Evolutionary conservation across 2,329 filamentous ascomycete genomes (phyloP).

Genomic region (Anisogramma anomala): DNA sequence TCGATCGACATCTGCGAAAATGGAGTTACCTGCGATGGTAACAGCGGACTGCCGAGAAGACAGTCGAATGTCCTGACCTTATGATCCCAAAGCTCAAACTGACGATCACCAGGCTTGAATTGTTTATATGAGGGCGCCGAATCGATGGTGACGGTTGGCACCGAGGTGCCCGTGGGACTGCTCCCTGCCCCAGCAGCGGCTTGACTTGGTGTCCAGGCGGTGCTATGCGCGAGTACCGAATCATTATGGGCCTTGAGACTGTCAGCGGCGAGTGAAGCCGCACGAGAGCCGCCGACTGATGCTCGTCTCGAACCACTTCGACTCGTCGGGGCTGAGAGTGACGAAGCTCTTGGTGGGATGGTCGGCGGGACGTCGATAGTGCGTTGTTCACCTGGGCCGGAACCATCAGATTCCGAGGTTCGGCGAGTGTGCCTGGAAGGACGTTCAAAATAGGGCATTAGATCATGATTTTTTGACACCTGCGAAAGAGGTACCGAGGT

Average conservation of each 20-base stretch:
- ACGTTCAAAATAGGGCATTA: slow-evolving; percentile 31
- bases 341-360: slow-evolving; percentile 46
- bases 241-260: slow-evolving; percentile 45
- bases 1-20: slow-evolving; percentile 52
- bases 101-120: slow-evolving; percentile 22
- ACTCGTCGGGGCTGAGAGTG: slow-evolving; percentile 51
- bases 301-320: slow-evolving; percentile 20
- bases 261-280: slow-evolving; percentile 45
- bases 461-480: slow-evolving; percentile 30
- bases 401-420: slow-evolving; percentile 37
- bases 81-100: not conserved
- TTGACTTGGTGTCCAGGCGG: slow-evolving; percentile 16
- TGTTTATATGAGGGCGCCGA: slow-evolving; percentile 25
- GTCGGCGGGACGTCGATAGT: slow-evolving; percentile 50
- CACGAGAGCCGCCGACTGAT: slow-evolving; percentile 34
- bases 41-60: slow-evolving; percentile 36
- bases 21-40: slow-evolving; percentile 47
- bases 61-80: slow-evolving; percentile 26
- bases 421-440: slow-evolving; percentile 30
- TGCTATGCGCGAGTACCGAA: slow-evolving; percentile 9
- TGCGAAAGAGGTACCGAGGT: slow-evolving; percentile 35
- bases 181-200: slow-evolving; percentile 1
- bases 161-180: slow-evolving; percentile 1
- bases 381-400: slow-evolving; percentile 33
- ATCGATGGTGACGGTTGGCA: slow-evolving; percentile 20